phyloP scores from a whole-genome alignment of 306 rosid genomes.

The Dalbergia cochinchinensis region DNA sequence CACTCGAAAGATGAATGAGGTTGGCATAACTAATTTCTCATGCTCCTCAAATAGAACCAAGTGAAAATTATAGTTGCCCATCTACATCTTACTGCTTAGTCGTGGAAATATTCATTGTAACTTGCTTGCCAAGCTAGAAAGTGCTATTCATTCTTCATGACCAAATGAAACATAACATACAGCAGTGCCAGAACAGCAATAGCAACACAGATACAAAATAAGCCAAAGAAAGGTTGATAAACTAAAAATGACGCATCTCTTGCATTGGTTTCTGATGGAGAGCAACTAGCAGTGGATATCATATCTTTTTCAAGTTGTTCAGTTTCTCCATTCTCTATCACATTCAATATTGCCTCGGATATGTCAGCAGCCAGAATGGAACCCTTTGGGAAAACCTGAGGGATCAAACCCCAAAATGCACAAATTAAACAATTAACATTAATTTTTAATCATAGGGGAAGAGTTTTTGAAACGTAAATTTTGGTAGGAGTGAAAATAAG shows the following conservation, averaged over 20 bases:
- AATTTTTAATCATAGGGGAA: too few relatives aligned
- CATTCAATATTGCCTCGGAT: conserved; percentile 40
- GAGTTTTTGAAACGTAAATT: neutral
- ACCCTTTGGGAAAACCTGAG: conserved; percentile 28
- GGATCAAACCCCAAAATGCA: conserved; percentile 10
- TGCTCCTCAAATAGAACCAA: too few relatives aligned
- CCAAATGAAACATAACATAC: conserved; percentile 16
- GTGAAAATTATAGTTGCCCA: too few relatives aligned
- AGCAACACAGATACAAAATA: conserved; percentile 25
- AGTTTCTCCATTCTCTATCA: conserved; percentile 42
- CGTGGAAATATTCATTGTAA: too few relatives aligned
- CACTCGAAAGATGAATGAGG: too few relatives aligned
- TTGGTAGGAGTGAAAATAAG: conserved; percentile 33
- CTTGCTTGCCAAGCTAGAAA: too few relatives aligned
- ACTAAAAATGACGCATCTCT: neutral
- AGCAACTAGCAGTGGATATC: conserved; percentile 16
- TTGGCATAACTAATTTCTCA: too few relatives aligned
- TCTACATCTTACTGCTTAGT: too few relatives aligned
- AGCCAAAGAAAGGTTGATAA: conserved; percentile 40
- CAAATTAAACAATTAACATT: neutral
- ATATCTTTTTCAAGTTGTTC: conserved; percentile 44
- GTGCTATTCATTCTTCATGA: neutral
- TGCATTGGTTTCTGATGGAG: neutral
- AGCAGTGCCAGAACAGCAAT: conserved; percentile 32
- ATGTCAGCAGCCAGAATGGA: conserved; percentile 36